Percentiles rank a stretch among this genome's conserved stretches.
Evolutionary conservation across 176 grass and related monocot species (phyloP).

Genomic region (Poa annua): DNA sequence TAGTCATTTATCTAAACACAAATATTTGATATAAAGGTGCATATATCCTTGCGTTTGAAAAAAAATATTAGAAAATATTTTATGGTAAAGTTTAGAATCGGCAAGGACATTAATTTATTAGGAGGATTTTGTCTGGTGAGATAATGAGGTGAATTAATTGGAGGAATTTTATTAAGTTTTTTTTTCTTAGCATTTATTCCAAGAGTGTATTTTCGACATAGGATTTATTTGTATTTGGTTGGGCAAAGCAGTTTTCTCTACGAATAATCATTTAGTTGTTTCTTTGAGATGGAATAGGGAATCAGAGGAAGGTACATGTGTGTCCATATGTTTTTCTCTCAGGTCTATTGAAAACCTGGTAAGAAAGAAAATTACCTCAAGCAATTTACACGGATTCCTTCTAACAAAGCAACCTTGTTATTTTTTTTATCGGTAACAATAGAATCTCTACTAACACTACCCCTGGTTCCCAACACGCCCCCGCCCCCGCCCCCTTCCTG

Average conservation of each 20-base stretch:
- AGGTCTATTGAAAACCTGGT: neutral
- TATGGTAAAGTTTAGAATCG: neutral
- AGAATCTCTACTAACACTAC: neutral
- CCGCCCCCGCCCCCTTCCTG: no score
- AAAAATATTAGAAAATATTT: neutral
- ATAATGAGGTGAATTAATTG: slow-evolving; percentile 1
- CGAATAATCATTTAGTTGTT: neutral
- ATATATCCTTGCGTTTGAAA: neutral
- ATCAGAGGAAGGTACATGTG: neutral
- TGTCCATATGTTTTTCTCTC: neutral
- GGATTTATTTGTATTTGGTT: neutral
- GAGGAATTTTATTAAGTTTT: neutral
- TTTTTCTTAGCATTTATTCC: neutral
- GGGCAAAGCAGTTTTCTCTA: neutral
- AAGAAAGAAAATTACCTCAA: neutral
- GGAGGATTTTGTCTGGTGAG: neutral
- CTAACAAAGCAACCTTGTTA: neutral
- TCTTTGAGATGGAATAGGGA: neutral
- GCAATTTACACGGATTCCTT: neutral
- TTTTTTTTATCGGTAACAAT: neutral
- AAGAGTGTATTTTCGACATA: neutral
- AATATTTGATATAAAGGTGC: neutral
- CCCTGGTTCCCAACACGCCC: neutral
- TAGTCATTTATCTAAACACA: neutral
- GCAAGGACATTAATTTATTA: neutral